Percentiles rank a stretch among this genome's conserved stretches.
Evolutionary conservation across 2,329 filamentous ascomycete species (phyloP).

Genomic region (Aspergillus sp.): DNA sequence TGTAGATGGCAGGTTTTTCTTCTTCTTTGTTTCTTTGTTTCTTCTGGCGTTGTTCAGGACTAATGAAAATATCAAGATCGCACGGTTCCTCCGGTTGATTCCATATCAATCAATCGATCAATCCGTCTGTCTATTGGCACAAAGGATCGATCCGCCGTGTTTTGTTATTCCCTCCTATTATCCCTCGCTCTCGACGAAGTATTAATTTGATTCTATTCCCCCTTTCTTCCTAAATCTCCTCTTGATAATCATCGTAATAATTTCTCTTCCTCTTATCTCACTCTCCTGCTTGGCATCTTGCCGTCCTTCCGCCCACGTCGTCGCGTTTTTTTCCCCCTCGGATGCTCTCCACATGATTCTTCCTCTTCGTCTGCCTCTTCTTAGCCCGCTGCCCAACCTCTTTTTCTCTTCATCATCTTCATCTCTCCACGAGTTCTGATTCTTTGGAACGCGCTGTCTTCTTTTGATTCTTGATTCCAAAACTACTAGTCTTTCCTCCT

Average conservation of each 20-base stretch:
- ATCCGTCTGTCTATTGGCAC: background rate
- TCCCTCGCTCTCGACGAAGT: too few species aligned
- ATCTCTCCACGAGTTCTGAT: too few species aligned
- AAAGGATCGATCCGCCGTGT: too few species aligned
- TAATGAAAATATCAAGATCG: too few species aligned
- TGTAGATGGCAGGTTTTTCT: too few species aligned
- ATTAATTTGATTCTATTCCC: background rate
- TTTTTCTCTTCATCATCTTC: background rate
- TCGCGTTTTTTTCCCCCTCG: background rate
- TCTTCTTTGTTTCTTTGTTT: too few species aligned
- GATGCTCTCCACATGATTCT: background rate
- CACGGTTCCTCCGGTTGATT: too few species aligned
- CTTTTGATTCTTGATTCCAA: slow-evolving; percentile 6
- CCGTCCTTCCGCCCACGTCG: background rate
- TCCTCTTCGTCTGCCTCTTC: slow-evolving; percentile 4
- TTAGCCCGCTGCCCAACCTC: slow-evolving; percentile 1
- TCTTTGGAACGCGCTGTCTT: slow-evolving; percentile 2
- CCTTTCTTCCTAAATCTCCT: background rate
- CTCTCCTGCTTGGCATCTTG: background rate
- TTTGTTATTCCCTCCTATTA: too few species aligned
- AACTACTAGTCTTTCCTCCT: slow-evolving; percentile 1
- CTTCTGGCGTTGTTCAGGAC: too few species aligned
- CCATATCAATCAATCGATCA: too few species aligned
- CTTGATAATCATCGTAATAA: background rate
- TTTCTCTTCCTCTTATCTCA: background rate